Percentiles rank a stretch among this genome's conserved stretches.
Conservation (phyloP, 2,329 filamentous ascomycete genomes). For the Aciculosporium take region DNA sequence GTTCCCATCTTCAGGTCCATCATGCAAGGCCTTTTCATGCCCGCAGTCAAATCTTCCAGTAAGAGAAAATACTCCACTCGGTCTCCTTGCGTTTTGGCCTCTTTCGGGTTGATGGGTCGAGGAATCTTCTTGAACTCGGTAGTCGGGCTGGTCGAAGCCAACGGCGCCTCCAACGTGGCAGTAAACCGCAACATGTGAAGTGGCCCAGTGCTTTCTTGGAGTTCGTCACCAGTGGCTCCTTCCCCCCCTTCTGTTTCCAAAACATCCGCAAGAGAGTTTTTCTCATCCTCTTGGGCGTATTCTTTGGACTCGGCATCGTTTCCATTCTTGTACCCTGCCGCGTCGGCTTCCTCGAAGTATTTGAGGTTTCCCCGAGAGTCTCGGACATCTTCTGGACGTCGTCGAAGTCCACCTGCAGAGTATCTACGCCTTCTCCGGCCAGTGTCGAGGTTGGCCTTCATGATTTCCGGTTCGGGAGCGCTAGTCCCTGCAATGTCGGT, state of each 20-base stretch:
- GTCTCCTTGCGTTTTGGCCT: conserved; percentile 32
- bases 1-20: conserved; percentile 99
- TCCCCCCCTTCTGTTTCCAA: neutral
- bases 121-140: conserved; percentile 29
- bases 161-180: conserved; percentile 15
- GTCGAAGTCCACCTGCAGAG: conserved; percentile 70
- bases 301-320: conserved; percentile 1
- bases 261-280: neutral
- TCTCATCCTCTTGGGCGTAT: neutral
- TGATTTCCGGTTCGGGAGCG: conserved; percentile 46
- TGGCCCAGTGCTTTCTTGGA: neutral
- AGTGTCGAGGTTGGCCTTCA: conserved; percentile 26
- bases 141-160: conserved; percentile 23
- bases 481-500: conserved; percentile 49
- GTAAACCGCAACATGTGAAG: conserved; percentile 9
- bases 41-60: conserved; percentile 85
- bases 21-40: conserved; percentile 93
- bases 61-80: conserved; percentile 87
- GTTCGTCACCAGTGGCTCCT: neutral
- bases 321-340: conserved; percentile 52
- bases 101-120: conserved; percentile 57
- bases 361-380: conserved; percentile 65
- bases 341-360: conserved; percentile 81
- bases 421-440: conserved; percentile 55
- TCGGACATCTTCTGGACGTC: conserved; percentile 57